Evolutionary conservation across 2,329 filamentous ascomycete species (phyloP).

Genomic region (Pseudodiploospora longispora): DNA sequence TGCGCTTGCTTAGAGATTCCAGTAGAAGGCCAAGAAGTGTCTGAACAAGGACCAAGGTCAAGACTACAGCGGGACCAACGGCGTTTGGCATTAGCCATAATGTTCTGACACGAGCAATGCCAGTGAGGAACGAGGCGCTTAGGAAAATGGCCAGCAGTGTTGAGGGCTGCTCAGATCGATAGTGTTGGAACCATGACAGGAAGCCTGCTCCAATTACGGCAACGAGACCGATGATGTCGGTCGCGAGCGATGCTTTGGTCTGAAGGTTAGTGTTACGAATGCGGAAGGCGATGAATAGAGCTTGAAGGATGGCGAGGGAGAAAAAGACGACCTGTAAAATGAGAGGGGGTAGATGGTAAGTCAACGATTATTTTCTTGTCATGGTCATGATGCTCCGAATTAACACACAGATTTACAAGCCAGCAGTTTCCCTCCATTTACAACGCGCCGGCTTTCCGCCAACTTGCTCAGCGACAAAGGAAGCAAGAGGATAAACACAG

Average conservation of each 20-base stretch:
- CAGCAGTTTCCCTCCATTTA: slow-evolving; percentile 6
- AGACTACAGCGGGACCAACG: slow-evolving; percentile 6
- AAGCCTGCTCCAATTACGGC: slow-evolving; percentile 8
- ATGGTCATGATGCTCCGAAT: background rate
- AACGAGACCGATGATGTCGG: slow-evolving; percentile 12
- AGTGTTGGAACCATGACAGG: slow-evolving; percentile 14
- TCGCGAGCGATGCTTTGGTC: slow-evolving; percentile 12
- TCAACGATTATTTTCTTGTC: slow-evolving; percentile 2
- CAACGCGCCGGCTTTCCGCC: slow-evolving; percentile 1
- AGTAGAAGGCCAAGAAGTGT: slow-evolving; percentile 10
- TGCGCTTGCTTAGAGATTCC: slow-evolving; percentile 14
- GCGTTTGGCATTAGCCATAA: slow-evolving; percentile 11
- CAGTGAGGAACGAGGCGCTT: slow-evolving; percentile 11
- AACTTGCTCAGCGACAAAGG: background rate
- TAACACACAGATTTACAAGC: slow-evolving; percentile 10
- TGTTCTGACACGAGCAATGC: slow-evolving; percentile 12
- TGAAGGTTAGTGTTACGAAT: background rate
- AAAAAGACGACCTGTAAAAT: slow-evolving; percentile 12
- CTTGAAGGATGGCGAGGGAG: slow-evolving; percentile 5
- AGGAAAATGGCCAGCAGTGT: slow-evolving; percentile 17
- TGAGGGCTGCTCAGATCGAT: slow-evolving; percentile 15
- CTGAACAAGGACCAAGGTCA: slow-evolving; percentile 9
- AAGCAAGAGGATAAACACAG: slow-evolving; percentile 13
- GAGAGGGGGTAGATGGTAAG: slow-evolving; percentile 8
- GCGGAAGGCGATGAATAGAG: slow-evolving; percentile 9